A percentile compares a stretch with the other conserved stretches of the same genome.
Evolutionary conservation across 2,329 filamentous ascomycete genomes (phyloP).

Genomic region (Venturia effusa): DNA sequence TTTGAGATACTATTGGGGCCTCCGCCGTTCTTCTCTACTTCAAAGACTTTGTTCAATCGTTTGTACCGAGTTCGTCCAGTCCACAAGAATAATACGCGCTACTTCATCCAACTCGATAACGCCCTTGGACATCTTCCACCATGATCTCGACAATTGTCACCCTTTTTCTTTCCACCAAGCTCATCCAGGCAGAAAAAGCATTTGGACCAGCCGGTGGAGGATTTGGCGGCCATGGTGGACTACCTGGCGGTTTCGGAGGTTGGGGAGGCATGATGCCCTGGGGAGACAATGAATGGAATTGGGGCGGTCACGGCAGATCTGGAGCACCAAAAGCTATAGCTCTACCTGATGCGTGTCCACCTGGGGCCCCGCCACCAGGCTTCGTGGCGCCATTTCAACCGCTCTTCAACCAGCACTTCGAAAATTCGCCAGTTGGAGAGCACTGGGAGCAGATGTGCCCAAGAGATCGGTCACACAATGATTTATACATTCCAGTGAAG

Average conservation of each 20-base stretch:
- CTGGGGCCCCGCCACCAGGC: not conserved
- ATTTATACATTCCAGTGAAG: slow-evolving; percentile 2
- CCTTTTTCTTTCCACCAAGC: not conserved
- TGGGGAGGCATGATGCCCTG: not conserved
- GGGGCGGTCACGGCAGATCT: not conserved
- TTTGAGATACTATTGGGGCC: not conserved
- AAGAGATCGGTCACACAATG: not conserved
- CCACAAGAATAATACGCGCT: not conserved
- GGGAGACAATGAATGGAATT: slow-evolving; percentile 5
- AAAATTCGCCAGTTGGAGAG: not conserved
- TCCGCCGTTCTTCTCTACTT: not conserved
- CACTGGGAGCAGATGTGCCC: slow-evolving; percentile 8
- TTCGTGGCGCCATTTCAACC: not conserved
- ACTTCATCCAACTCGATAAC: not conserved
- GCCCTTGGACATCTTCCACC: not conserved
- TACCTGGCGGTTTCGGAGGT: not conserved
- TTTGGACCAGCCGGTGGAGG: not conserved
- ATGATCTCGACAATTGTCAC: not conserved
- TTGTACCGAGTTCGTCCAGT: not conserved
- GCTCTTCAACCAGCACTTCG: not conserved
- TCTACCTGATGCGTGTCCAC: not conserved
- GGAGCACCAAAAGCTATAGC: not conserved
- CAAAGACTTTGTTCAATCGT: not conserved
- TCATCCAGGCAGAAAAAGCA: not conserved
- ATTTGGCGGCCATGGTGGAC: not conserved